Base-by-base conservation (phyloP, 2,329 filamentous ascomycete genomes). In the Harringtonia lauricola region DNA sequence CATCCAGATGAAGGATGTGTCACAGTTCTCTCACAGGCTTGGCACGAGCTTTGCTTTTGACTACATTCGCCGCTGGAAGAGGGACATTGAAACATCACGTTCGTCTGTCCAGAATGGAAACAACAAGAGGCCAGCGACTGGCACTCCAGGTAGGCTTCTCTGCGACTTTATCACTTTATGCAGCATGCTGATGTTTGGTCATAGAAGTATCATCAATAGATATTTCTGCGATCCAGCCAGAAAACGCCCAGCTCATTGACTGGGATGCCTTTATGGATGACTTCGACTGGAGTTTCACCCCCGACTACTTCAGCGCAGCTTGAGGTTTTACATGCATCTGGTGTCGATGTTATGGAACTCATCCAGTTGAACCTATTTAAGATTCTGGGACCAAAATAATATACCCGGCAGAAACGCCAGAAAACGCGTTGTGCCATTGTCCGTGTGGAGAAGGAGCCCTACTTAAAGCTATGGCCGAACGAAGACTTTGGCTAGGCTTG, bases 231-330 rank as follows among this genome's bases (percentile, higher is more conserved):
- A 44, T 52, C 1, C 47, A 47, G 31, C 38, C 49, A 1, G 51
- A 51, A 3, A 48, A 42, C 17, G 42, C 70, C 26, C 64, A 68
- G 41, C 63, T 68, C 36, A 61, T 72, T 34, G 69, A 72, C 53
- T 72, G 68, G 68, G 62, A 65, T 47, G 64, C 68, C 44, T 64
- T 72, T 28, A 65, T 71, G 60, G 66, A 70, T 44, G 69, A 72
- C 37, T 70, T 71, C 52, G 67, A 68, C 46, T 70, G 67, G 68
- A 62, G 55, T 26, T 60, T 59, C 39, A 54, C 54, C 4, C 49
- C 49, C 2, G 54, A 54, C 26, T 54, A 54, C 38, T 42, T 55
- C 5, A 49, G 51, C 14, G 48, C 51, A 9, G 22, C 48, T 3
- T 52, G 44, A 38, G 30, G 10, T 13, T 26, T 15, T 10, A 14